A percentile compares a stretch with the other conserved stretches of the same genome.
phyloP scores from a whole-genome alignment of 2,329 filamentous ascomycete species.

The Penicillium frequentans region DNA sequence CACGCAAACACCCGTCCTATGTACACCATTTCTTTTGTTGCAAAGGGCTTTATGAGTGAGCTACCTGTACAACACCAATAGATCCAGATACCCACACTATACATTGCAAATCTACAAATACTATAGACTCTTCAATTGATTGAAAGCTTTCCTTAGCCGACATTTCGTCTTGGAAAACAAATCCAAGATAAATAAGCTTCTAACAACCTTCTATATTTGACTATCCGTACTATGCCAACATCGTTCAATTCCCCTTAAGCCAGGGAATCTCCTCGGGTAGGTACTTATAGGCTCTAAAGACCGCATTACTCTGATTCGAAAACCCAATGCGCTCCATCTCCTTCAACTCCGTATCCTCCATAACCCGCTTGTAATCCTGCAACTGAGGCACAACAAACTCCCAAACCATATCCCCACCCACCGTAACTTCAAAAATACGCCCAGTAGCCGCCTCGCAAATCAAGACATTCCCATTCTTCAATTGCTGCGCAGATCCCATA shows the following conservation, averaged over 20 bases:
- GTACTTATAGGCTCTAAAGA: slow-evolving; percentile 50
- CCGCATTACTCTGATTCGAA: slow-evolving; percentile 43
- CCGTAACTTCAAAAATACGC: slow-evolving; percentile 47
- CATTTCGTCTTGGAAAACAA: neutral
- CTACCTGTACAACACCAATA: slow-evolving; percentile 7
- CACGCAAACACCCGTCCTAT: neutral
- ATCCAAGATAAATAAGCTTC: no score
- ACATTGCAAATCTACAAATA: neutral
- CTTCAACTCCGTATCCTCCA: slow-evolving; percentile 19
- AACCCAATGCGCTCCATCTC: slow-evolving; percentile 41
- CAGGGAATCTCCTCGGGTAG: slow-evolving; percentile 43
- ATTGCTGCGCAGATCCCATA: slow-evolving; percentile 48
- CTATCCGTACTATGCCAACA: neutral
- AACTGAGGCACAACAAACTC: slow-evolving; percentile 48
- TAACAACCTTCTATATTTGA: no score
- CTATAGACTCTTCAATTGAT: neutral
- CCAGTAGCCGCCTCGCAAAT: slow-evolving; percentile 47
- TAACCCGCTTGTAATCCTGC: slow-evolving; percentile 36
- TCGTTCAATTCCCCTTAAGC: slow-evolving; percentile 20
- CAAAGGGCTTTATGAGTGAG: neutral
- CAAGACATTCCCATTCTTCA: slow-evolving; percentile 45
- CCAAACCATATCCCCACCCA: slow-evolving; percentile 43
- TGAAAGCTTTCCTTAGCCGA: neutral
- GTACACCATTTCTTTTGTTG: neutral
- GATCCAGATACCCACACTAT: slow-evolving; percentile 14